Evolutionary conservation across 1,139 yeast genomes (phyloP).

Genomic region (Sugiyamaella castrensis): DNA sequence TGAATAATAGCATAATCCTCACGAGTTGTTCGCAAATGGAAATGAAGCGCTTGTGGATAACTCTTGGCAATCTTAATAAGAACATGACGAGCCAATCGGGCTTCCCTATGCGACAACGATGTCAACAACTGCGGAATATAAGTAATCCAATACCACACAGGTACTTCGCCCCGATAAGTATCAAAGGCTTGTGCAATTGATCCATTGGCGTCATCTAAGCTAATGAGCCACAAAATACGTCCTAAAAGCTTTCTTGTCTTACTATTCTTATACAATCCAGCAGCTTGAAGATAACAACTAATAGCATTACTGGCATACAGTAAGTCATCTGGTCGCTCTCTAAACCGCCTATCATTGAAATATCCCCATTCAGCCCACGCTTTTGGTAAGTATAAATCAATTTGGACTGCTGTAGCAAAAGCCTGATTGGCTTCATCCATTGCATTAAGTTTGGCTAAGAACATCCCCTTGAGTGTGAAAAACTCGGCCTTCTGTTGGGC

Average conservation of each 20-base stretch:
- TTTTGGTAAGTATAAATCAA: constrained; percentile 87
- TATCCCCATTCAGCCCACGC: constrained; percentile 99
- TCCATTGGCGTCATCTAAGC: constrained; percentile 83
- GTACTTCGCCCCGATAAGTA: constrained; percentile 90
- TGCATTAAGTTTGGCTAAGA: constrained; percentile 82
- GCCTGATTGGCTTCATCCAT: constrained; percentile 97
- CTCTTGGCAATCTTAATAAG: constrained; percentile 90
- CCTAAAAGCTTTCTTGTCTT: constrained; percentile 86
- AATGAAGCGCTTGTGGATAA: constrained; percentile 95
- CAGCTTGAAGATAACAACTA: constrained; percentile 95
- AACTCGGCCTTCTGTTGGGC: constrained; percentile 98
- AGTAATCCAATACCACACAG: constrained; percentile 99
- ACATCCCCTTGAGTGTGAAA: constrained; percentile 96
- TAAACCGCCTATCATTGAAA: constrained; percentile 84
- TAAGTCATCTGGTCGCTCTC: constrained; percentile 79
- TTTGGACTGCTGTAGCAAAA: constrained; percentile 95
- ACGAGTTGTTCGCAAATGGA: constrained; percentile 90
- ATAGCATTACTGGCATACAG: constrained; percentile 90
- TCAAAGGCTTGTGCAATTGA: constrained; percentile 85
- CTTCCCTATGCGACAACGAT: constrained; percentile 87
- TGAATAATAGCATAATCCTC: constrained; percentile 91
- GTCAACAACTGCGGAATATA: constrained; percentile 92
- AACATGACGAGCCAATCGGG: constrained; percentile 80
- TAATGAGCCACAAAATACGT: constrained; percentile 87
- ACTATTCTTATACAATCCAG: constrained; percentile 90